Base-by-base conservation (phyloP, 805 yeast genomes). In the Brettanomyces naardenensis region DNA sequence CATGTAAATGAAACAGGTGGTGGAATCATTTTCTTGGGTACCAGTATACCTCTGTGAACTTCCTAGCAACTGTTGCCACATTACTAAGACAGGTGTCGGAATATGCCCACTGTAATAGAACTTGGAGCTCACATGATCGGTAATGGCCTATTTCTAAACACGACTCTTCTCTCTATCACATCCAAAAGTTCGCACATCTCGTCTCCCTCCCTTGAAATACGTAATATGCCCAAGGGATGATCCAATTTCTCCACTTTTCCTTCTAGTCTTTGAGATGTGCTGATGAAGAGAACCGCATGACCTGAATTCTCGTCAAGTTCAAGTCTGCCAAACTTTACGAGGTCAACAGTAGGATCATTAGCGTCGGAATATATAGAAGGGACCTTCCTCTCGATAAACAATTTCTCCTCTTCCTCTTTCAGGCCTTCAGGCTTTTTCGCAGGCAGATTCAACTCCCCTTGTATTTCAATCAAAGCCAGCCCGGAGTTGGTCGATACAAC, bases 81-180 rank as follows among this genome's bases (percentile, higher is more conserved):
- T n/a, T n/a, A n/a, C n/a, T n/a, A n/a, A n/a, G n/a, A n/a, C n/a
- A n/a, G n/a, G n/a, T n/a, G n/a, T n/a, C n/a, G n/a, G n/a, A n/a
- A n/a, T n/a, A n/a, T n/a, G n/a, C n/a, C n/a, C n/a, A n/a, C n/a
- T n/a, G n/a, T n/a, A n/a, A n/a, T n/a, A n/a, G n/a, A n/a, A n/a
- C n/a, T n/a, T n/a, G 7, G 26, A 7, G 26, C 26, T 31, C 26
- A 80, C 89, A 82, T 81, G 35, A 82, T 77, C 4, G 94, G 94
- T 36, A 84, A 61, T 0, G 94, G 92, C 44, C 94, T 65, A 28
- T 73, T 72, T 35, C 66, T 72, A 52, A 84, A 84, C 6, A 79
- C 65, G 15, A 82, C 56, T 50, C 79, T 80, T 43, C 71, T 67
- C 23, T 59, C 59, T 3, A 84, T 66, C 1, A 84, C 59, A 52